phyloP scores from a whole-genome alignment of 2,329 filamentous ascomycete genomes.

The Acarospora socialis region DNA sequence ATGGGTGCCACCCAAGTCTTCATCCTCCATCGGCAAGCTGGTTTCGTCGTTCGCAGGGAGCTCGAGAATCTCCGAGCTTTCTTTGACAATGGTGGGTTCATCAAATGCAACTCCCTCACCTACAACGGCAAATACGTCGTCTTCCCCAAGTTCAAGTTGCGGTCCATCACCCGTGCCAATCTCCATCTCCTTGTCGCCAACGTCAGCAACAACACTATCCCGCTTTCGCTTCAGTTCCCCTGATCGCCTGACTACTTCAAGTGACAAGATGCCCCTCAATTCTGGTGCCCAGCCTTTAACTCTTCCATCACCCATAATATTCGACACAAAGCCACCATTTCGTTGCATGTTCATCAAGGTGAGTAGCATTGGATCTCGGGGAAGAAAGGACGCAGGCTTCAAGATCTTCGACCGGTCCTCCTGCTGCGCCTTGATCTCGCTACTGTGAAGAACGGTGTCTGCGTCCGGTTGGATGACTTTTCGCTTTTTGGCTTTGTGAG shows the following conservation, averaged over 20 bases:
- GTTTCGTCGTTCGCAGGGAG: constrained; percentile 47
- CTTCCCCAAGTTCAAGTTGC: constrained; percentile 46
- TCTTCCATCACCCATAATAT: constrained; percentile 67
- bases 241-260: constrained; percentile 62
- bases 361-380: constrained; percentile 72
- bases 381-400: constrained; percentile 67
- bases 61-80: constrained; percentile 47
- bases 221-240: constrained; percentile 88
- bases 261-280: constrained; percentile 76
- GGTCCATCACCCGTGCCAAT: constrained; percentile 47
- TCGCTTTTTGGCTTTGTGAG: constrained; percentile 57
- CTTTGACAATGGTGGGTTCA: constrained; percentile 28
- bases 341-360: constrained; percentile 86
- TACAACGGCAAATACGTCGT: constrained; percentile 33
- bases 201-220: constrained; percentile 70
- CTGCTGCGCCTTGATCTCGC: constrained; percentile 74
- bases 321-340: constrained; percentile 77
- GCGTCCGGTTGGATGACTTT: constrained; percentile 72
- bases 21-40: constrained; percentile 28
- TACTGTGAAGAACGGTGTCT: constrained; percentile 61
- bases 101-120: constrained; percentile 37
- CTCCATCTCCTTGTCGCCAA: constrained; percentile 52
- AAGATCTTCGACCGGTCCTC: constrained; percentile 75
- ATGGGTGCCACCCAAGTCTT: too few relatives aligned
- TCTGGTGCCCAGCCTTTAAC: constrained; percentile 80